Evolutionary conservation across 2,329 filamentous ascomycete species (phyloP), one percentile per base, ranked within the genome.

Genomic region (Seiridium cupressi): DNA sequence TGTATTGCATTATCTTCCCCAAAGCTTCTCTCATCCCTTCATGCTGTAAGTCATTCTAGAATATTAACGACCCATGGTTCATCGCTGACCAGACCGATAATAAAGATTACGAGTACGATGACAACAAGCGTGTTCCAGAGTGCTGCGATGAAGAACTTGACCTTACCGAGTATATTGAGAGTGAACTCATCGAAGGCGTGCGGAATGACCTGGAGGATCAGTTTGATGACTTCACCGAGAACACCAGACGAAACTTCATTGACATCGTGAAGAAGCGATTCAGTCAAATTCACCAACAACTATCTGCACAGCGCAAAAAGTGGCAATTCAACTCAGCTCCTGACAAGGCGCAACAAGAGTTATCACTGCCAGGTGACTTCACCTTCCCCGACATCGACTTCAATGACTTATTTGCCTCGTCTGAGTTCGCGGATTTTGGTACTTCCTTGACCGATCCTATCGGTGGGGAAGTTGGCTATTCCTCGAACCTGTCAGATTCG

Each of bases 1-100:
- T 61, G 5, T 61, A 61, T 51, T 40, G 38, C 9, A 61, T 51
- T 9, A 58, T 61, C 18, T 61, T 58, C 26, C 60, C 60, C 1
- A 40, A 58, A 5, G 60, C 55, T 11, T 42, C 47, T 0, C 8
- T n/a, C 9, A 44, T 61, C 10, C 60, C 60, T 51, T 55, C 60
- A 5, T 48, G 55, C 4, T 61, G 60, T 61, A 58, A 42, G 60
- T 26, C 18, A 26, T 53, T 34, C 10, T 38, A 13, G 32, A 13
- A 26, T 44, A 38, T 35, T 10, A n/a, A 18, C 9, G 13, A 18
- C 26, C 18, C 31, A 32, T 34, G 34, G 46, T 32, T 10, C 3
- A 58, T 44, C n/a, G 13, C 31, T 57, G 31, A 42, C 38, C 31
- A 42, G 53, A 54, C 31, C 36, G 31, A 35, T 36, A 10, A 42